Base-by-base conservation (phyloP, 768 basidiomycete genomes). In the Austroboletus eburneus region DNA sequence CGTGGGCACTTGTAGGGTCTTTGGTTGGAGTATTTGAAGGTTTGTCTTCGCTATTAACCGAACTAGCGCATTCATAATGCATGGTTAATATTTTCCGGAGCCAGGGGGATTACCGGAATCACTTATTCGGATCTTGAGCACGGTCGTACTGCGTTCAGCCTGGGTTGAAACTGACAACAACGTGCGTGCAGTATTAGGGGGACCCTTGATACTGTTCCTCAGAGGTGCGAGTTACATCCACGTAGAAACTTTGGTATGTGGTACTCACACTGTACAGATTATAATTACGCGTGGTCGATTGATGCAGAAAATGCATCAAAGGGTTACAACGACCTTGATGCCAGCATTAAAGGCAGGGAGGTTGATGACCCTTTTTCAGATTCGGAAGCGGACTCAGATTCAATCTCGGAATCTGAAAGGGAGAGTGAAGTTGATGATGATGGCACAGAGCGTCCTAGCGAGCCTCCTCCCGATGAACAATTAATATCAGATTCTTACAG, bases 171-270 rank as follows among this genome's bases (percentile, higher is more conserved):
- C 75, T 1, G 91, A 95, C 54, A 52, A 71, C 2, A 70, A 71
- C 3, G 91, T 95, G 3, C 83, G 85, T 54, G 65, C 68, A 4
- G 63, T 65, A 2, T 83, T 92, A 78, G 85, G 85, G 72, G 76
- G 78, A 33, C 85, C 87, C 0, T 58, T 91, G 40, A 68, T 92
- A 9, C 71, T 73, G 10, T 88, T 90, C 57, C 65, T 95, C 34
- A 80, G 78, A 66, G 81, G 92, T 89, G 54, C 37, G 42, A 17
- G 13, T 22, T 36, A 17, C 16, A 14, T 42, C 34, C 14, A 20
- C 27, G 5, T 24, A 18, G 14, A 25, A 9, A 13, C 1, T 6
- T 24, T 23, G 23, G 36, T 33, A 1, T 23, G 13, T 20, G 20
- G 16, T 48, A 14, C 39, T 47, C 4, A 39, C 21, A 8, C 18